Percentiles rank a stretch among this genome's conserved stretches.
These are phyloP conservation scores for Microbotryomycetes sp. DNA, from an alignment of 1,284 basidiomycete species.

Conservation along the genomic window DNA sequence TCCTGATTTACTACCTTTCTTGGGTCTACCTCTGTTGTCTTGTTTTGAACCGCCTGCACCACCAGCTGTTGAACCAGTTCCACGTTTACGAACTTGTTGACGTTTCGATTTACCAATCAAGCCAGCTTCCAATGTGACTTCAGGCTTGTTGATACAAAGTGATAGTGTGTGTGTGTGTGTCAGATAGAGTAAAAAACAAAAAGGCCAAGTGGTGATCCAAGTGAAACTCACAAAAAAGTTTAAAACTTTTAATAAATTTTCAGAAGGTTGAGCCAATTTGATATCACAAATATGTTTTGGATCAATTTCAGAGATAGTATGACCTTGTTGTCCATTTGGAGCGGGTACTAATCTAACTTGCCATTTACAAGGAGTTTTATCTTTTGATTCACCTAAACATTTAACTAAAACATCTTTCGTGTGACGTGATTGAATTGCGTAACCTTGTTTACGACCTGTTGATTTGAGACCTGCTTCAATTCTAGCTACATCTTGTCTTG, in stretches of 20 bases:
- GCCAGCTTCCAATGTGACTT: neutral
- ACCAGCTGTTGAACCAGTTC: neutral
- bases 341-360: neutral
- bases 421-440: neutral
- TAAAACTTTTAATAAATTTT: neutral
- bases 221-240: neutral
- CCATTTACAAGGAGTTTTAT: neutral
- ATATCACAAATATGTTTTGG: neutral
- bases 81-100: neutral
- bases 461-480: neutral
- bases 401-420: constrained; percentile 10
- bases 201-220: too few species aligned
- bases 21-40: too few species aligned
- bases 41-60: too few species aligned
- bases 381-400: neutral
- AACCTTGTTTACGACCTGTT: neutral
- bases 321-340: neutral
- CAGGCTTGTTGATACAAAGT: too few species aligned
- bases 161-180: too few species aligned
- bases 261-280: neutral
- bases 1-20: too few species aligned
- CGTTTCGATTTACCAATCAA: neutral
- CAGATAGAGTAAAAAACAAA: too few species aligned
- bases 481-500: neutral
- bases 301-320: neutral